Conservation (phyloP, 495 filamentous ascomycete species). For the Apiosordaria backusii region DNA sequence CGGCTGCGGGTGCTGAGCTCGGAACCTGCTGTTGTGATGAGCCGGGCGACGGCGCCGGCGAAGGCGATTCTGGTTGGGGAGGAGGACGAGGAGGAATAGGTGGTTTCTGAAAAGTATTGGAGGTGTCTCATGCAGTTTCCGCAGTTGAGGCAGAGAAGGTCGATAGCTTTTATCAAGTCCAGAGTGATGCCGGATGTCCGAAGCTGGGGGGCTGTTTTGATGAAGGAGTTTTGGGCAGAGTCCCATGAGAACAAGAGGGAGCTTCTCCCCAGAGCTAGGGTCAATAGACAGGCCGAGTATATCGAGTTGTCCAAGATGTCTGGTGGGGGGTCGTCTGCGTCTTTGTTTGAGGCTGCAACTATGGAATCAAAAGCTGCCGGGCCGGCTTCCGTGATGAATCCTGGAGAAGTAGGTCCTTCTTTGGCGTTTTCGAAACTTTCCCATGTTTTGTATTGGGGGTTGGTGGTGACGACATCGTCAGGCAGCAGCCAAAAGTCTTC, state of each 20-base stretch:
- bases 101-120: slow-evolving; percentile 49
- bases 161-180: slow-evolving; percentile 53
- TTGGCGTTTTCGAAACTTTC: slow-evolving; percentile 59
- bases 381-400: slow-evolving; percentile 77
- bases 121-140: slow-evolving; percentile 57
- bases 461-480: slow-evolving; percentile 27
- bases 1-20: slow-evolving; percentile 47
- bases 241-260: slow-evolving; percentile 77
- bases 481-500: slow-evolving; percentile 56
- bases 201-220: slow-evolving; percentile 49
- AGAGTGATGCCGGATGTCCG: slow-evolving; percentile 68
- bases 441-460: slow-evolving; percentile 63
- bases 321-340: slow-evolving; percentile 16
- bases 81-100: slow-evolving; percentile 40
- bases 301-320: slow-evolving; percentile 42
- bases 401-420: slow-evolving; percentile 17
- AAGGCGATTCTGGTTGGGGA: slow-evolving; percentile 58
- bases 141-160: slow-evolving; percentile 53
- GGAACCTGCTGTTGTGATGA: slow-evolving; percentile 54
- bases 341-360: slow-evolving; percentile 35
- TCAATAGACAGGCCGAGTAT: slow-evolving; percentile 61
- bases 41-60: slow-evolving; percentile 53
- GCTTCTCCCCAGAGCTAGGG: slow-evolving; percentile 74
- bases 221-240: slow-evolving; percentile 53
- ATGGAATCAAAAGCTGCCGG: slow-evolving; percentile 68